Evolutionary conservation across 345 rosid species (phyloP).

Genomic region (Arabidopsis suecica): DNA sequence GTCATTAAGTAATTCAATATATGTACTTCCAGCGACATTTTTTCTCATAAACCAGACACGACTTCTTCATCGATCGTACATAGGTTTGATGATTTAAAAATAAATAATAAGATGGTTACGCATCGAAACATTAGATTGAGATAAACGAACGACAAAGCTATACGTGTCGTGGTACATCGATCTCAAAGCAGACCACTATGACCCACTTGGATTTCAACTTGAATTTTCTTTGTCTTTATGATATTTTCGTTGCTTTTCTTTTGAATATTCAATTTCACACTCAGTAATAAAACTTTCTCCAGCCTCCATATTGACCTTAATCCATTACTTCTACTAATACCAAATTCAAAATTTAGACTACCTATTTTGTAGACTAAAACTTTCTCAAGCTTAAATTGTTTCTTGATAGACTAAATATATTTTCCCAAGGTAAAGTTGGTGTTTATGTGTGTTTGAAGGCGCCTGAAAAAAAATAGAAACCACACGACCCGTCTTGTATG

Average conservation of each 20-base stretch:
- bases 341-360: not conserved
- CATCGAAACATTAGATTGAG: slow-evolving; percentile 18
- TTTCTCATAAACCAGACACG: slow-evolving; percentile 39
- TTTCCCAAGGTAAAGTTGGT: not conserved
- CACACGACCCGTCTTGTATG: slow-evolving; percentile 45
- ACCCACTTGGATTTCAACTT: slow-evolving; percentile 51
- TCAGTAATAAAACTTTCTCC: not conserved
- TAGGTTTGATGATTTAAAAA: not conserved
- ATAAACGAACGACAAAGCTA: slow-evolving; percentile 32
- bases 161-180: slow-evolving; percentile 40
- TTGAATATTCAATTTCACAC: slow-evolving; percentile 9
- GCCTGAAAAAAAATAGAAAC: slow-evolving; percentile 16
- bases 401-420: not conserved
- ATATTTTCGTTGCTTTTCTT: slow-evolving; percentile 25
- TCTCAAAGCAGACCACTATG: slow-evolving; percentile 40
- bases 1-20: slow-evolving; percentile 13
- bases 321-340: slow-evolving; percentile 12
- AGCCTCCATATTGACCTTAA: slow-evolving; percentile 14
- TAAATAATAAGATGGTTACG: not conserved
- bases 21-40: slow-evolving; percentile 32
- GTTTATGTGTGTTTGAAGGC: slow-evolving; percentile 28
- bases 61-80: slow-evolving; percentile 36
- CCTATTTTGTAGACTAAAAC: not conserved
- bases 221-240: slow-evolving; percentile 37
- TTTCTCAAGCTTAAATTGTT: not conserved